phyloP scores from a whole-genome alignment of 805 yeast species.

The Cyberlindnera veronae region DNA sequence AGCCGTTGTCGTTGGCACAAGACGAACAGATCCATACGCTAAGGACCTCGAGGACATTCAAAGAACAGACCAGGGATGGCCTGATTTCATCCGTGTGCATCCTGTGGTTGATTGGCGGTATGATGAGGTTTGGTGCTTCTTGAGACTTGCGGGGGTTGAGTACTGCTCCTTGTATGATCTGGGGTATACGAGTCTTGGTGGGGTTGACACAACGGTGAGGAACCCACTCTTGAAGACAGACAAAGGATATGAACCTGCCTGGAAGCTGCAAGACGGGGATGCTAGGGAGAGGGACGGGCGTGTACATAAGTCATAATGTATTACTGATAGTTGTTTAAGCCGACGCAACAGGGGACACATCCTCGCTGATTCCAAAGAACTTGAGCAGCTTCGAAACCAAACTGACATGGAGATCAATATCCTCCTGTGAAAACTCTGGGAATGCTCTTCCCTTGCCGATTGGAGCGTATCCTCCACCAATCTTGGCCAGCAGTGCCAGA shows the following conservation, averaged over 20 bases:
- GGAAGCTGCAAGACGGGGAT: slow-evolving; percentile 56
- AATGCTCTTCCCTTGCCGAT: slow-evolving; percentile 24
- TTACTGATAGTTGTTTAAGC: too few relatives aligned
- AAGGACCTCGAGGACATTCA: slow-evolving; percentile 55
- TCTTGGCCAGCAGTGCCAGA: slow-evolving; percentile 22
- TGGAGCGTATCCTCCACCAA: slow-evolving; percentile 28
- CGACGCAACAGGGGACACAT: slow-evolving; percentile 4
- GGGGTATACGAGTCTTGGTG: slow-evolving; percentile 92
- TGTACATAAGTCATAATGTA: too few relatives aligned
- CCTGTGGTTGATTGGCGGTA: slow-evolving; percentile 90
- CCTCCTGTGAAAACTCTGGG: slow-evolving; percentile 21
- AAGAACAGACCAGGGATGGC: slow-evolving; percentile 89
- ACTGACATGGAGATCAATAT: slow-evolving; percentile 28
- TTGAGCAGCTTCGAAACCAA: slow-evolving; percentile 13
- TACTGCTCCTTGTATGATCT: slow-evolving; percentile 76
- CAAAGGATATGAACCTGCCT: slow-evolving; percentile 47
- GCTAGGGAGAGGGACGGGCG: slow-evolving; percentile 57
- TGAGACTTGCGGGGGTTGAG: slow-evolving; percentile 51
- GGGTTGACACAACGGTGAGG: slow-evolving; percentile 60
- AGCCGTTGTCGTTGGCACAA: slow-evolving; percentile 82
- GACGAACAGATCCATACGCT: slow-evolving; percentile 87
- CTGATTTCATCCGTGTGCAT: slow-evolving; percentile 75
- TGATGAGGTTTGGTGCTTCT: slow-evolving; percentile 80
- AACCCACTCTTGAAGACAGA: slow-evolving; percentile 54
- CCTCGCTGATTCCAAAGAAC: slow-evolving; percentile 18